phyloP scores from a whole-genome alignment of 2,329 filamentous ascomycete species.

The Neurospora crassa region DNA sequence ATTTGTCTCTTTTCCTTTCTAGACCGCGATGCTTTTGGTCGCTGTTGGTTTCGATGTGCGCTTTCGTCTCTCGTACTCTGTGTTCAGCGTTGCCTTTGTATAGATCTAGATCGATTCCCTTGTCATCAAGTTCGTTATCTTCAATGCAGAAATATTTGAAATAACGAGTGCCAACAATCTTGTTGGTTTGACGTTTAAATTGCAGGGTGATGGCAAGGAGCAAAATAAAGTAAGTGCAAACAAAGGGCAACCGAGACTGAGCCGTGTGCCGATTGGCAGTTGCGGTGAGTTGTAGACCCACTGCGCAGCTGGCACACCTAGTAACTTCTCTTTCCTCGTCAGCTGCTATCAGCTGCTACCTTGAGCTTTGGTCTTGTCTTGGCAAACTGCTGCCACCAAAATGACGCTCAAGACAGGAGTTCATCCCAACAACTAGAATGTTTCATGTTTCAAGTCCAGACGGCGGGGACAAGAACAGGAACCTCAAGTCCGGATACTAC shows the following conservation, averaged over 20 bases:
- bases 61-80: not conserved
- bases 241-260: not conserved
- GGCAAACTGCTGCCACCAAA: not conserved
- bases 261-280: not conserved
- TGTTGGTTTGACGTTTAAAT: not conserved
- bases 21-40: not conserved
- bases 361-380: not conserved
- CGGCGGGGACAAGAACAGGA: not conserved
- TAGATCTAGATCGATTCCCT: not conserved
- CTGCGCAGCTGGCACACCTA: not conserved
- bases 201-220: not conserved
- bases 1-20: not conserved
- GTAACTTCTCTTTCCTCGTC: not conserved
- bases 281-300: not conserved
- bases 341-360: not conserved
- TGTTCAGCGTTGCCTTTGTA: not conserved
- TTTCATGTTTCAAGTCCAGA: not conserved
- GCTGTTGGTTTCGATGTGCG: not conserved
- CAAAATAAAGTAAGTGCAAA: not conserved
- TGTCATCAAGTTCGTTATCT: not conserved
- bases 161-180: not conserved
- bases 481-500: not conserved
- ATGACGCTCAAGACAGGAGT: not conserved
- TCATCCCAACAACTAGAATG: not conserved
- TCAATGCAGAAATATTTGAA: not conserved